A percentile compares a stretch with the other conserved stretches of the same genome.
Evolutionary conservation across 495 filamentous ascomycete species (phyloP).

Genomic region (Neurospora sp.): DNA sequence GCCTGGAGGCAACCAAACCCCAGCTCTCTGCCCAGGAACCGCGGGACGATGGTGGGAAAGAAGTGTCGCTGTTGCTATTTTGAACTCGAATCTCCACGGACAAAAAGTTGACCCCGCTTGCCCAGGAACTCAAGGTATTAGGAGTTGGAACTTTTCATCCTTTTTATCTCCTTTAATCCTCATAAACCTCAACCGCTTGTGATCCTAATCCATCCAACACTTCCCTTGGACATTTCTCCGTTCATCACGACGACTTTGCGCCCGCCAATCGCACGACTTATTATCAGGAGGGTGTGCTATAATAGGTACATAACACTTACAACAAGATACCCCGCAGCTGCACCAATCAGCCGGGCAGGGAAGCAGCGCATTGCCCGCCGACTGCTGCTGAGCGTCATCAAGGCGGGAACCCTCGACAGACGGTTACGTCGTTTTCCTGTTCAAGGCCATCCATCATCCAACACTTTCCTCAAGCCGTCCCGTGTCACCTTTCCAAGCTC

Average conservation of each 20-base stretch:
- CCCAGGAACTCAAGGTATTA: not conserved
- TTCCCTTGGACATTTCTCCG: not conserved
- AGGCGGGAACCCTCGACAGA: not conserved
- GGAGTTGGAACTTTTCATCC: not conserved
- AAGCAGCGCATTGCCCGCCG: not conserved
- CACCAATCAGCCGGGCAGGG: not conserved
- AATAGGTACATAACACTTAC: not conserved
- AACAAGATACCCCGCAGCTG: not conserved
- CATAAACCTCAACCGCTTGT: not conserved
- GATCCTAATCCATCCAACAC: not conserved
- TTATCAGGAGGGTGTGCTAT: not conserved
- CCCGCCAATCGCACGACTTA: not conserved
- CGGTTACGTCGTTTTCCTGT: not conserved
- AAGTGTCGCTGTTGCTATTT: slow-evolving; percentile 20
- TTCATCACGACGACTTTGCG: not conserved
- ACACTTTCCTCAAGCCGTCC: not conserved
- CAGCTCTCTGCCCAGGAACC: not conserved
- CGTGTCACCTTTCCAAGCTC: not conserved
- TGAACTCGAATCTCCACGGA: slow-evolving; percentile 8
- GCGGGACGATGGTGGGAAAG: slow-evolving; percentile 12
- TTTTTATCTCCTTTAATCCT: not conserved
- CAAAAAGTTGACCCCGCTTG: slow-evolving; percentile 9
- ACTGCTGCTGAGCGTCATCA: not conserved
- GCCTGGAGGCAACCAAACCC: slow-evolving; percentile 10
- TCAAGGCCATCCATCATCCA: not conserved